These are phyloP conservation scores for Coemansia interrupta DNA, from an alignment of 192 early-diverging fungal species.

Conservation along the genomic window DNA sequence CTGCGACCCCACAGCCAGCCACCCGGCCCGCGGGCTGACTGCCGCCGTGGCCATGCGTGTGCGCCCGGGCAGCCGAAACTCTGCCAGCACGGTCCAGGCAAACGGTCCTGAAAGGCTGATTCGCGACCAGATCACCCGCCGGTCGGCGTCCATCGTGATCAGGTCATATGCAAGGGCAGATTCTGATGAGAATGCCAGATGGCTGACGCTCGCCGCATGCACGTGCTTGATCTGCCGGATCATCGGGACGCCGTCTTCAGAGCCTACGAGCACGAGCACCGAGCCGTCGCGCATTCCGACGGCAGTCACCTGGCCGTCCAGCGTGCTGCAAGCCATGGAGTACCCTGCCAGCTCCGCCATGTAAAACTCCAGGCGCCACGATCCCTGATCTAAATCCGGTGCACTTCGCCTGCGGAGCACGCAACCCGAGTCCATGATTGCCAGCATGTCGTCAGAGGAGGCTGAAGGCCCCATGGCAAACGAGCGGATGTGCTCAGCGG, in stretches of 20 bases:
- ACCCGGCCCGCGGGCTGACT: slow-evolving; percentile 5
- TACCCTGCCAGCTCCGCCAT: slow-evolving; percentile 18
- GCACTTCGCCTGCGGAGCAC: slow-evolving; percentile 7
- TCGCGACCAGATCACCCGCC: slow-evolving; percentile 11
- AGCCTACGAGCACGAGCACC: not conserved
- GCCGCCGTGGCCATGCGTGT: slow-evolving; percentile 11
- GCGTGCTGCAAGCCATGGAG: slow-evolving; percentile 10
- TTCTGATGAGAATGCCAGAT: not conserved
- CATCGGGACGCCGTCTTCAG: not conserved
- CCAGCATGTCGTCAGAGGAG: not conserved
- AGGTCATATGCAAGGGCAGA: not conserved
- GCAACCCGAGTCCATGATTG: slow-evolving; percentile 48
- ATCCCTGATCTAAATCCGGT: too few relatives aligned
- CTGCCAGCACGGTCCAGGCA: not conserved
- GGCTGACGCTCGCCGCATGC: slow-evolving; percentile 2
- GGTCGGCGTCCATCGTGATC: slow-evolving; percentile 2
- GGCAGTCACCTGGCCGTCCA: slow-evolving; percentile 13
- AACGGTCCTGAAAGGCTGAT: not conserved
- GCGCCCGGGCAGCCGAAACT: slow-evolving; percentile 2
- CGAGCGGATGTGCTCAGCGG: slow-evolving; percentile 45
- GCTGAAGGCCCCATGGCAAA: slow-evolving; percentile 38
- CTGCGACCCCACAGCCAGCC: slow-evolving; percentile 15
- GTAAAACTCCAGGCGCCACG: not conserved
- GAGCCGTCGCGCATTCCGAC: slow-evolving; percentile 39
- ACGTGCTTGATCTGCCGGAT: not conserved